Base-by-base conservation (phyloP, 2,329 filamentous ascomycete genomes). In the Remersonia thermophila region DNA sequence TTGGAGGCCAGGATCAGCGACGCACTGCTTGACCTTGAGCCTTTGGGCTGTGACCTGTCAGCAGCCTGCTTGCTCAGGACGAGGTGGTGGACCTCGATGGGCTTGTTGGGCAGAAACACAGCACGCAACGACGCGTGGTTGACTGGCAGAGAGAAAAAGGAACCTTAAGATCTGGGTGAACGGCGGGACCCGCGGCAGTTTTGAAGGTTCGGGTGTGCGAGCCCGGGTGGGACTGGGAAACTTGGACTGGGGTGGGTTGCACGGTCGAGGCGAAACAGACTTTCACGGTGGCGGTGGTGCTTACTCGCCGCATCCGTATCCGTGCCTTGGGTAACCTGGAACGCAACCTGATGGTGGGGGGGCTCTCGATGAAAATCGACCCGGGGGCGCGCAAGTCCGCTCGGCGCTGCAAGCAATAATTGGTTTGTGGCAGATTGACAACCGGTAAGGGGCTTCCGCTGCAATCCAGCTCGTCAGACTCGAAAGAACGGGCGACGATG, bases 161-260 rank as follows among this genome's bases (percentile, higher is more conserved):
- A 6, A 9, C 20, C 20, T 9, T 6, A 23, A 23, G 20, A n/a
- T n/a, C 26, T 37, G 36, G 20, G 28, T 33, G 33, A 32, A 29
- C 27, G 35, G 44, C 43, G 46, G 41, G 35, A 41, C 31, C 13
- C 33, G 16, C 9, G 35, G 31, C 38, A 35, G 43, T 50, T 50
- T 47, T 50, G 47, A 46, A 45, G 44, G n/a, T n/a, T 34, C 40
- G 27, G 31, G 33, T 18, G 23, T 36, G 28, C 18, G 32, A 33
- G 29, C 13, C 7, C 27, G 36, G 32, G 30, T 13, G 31, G 32
- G 7, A 34, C 27, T 20, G 23, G 36, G 32, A 34, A 32, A 23
- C 33, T 34, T 33, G 28, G 17, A 33, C 27, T 25, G 16, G 7
- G 32, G 27, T 33, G 25, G 23, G 18, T n/a, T n/a, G n/a, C n/a